These are phyloP conservation scores for Lyophyllum semitale DNA, from an alignment of 768 basidiomycete species.

Conservation along the genomic window DNA sequence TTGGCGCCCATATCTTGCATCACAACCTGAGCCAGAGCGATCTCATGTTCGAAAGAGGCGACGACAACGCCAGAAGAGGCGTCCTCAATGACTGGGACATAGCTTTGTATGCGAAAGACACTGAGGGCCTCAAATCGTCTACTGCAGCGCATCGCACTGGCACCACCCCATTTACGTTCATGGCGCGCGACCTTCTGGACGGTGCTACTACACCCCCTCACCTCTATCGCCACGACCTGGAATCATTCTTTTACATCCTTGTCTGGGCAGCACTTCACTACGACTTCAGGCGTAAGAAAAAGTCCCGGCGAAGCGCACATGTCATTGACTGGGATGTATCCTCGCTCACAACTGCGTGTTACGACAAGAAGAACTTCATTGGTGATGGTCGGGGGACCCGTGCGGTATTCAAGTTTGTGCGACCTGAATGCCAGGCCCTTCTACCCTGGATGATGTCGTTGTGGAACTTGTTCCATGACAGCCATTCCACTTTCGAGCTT, in stretches of 20 bases:
- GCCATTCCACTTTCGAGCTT: background rate
- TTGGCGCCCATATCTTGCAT: too few species aligned
- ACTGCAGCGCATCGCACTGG: slow-evolving; percentile 25
- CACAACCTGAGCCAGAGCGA: slow-evolving; percentile 32
- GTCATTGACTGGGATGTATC: background rate
- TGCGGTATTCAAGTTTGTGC: background rate
- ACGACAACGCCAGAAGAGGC: slow-evolving; percentile 19
- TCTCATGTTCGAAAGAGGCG: slow-evolving; percentile 23
- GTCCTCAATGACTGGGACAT: slow-evolving; percentile 32
- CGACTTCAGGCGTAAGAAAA: slow-evolving; percentile 10
- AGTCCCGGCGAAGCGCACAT: too few species aligned
- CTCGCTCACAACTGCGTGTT: too few species aligned
- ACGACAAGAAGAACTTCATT: background rate
- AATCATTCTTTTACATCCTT: slow-evolving; percentile 30
- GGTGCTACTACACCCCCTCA: slow-evolving; percentile 7
- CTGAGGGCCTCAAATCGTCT: slow-evolving; percentile 1
- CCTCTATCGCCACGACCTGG: slow-evolving; percentile 21
- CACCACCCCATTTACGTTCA: slow-evolving; percentile 30
- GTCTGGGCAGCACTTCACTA: slow-evolving; percentile 23
- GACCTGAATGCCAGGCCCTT: background rate
- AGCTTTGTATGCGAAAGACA: slow-evolving; percentile 11
- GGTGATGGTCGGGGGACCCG: background rate
- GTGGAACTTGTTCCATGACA: background rate
- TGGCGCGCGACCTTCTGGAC: slow-evolving; percentile 28
- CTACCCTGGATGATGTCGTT: background rate